Conservation (phyloP, 2,329 filamentous ascomycete genomes). For the Aspergillus caelatus region DNA sequence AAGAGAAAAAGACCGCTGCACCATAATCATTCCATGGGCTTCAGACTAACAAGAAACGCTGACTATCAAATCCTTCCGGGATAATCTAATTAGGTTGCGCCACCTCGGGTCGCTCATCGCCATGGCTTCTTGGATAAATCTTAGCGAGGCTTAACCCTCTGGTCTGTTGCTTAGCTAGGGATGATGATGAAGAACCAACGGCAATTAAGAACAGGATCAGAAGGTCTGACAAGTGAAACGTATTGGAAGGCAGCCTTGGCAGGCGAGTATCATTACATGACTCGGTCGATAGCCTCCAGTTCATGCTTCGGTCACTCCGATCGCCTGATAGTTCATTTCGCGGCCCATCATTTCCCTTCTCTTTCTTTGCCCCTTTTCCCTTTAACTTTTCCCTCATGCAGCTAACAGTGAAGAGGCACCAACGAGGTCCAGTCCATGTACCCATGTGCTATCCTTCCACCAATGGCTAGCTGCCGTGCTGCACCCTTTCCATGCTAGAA, state of each 20-base stretch:
- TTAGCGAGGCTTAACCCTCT: slow-evolving; percentile 7
- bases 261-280: neutral
- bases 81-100: slow-evolving; percentile 7
- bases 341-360: no score
- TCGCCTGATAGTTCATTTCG: neutral
- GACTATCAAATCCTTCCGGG: neutral
- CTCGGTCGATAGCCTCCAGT: neutral
- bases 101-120: neutral
- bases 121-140: slow-evolving; percentile 2
- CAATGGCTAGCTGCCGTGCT: neutral
- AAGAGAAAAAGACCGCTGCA: neutral
- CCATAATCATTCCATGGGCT: no score
- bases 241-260: neutral
- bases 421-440: neutral
- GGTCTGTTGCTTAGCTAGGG: neutral
- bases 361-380: neutral
- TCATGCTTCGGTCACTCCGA: neutral
- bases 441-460: neutral
- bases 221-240: neutral
- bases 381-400: neutral
- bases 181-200: neutral
- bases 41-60: neutral
- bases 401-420: neutral
- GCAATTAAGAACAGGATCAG: neutral
- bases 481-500: neutral